These are phyloP conservation scores for Elymus sibiricus DNA, from an alignment of 176 grass and related monocot species.

Conservation along the genomic window DNA sequence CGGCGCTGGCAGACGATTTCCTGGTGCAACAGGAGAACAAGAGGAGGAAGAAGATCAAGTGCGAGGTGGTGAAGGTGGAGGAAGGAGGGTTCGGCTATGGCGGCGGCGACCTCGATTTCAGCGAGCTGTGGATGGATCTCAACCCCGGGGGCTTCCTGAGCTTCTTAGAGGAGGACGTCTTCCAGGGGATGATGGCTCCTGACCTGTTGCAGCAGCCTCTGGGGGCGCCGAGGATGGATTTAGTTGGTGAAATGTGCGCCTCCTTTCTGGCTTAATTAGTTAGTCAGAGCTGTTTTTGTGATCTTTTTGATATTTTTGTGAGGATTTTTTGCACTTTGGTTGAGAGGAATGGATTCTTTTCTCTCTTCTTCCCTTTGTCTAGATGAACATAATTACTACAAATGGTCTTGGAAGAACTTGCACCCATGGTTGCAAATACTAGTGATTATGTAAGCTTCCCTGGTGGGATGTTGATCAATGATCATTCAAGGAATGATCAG, in stretches of 20 bases:
- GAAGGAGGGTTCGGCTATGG: conserved; percentile 23
- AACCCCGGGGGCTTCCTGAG: conserved; percentile 50
- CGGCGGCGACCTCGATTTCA: conserved; percentile 9
- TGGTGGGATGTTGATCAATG: conserved; percentile 9
- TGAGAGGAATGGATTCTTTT: background rate
- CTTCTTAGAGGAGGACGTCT: conserved; percentile 61
- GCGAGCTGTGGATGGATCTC: conserved; percentile 45
- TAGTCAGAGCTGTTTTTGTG: background rate
- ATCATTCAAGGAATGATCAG: background rate
- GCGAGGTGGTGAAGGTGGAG: conserved; percentile 51
- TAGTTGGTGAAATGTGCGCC: conserved; percentile 43
- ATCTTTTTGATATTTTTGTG: background rate
- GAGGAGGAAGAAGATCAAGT: conserved; percentile 46
- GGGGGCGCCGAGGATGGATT: conserved; percentile 38
- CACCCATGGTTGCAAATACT: background rate
- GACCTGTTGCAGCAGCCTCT: conserved; percentile 46
- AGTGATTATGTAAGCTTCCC: conserved; percentile 16
- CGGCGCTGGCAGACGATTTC: background rate
- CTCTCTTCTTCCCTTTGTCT: background rate
- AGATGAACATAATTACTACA: background rate
- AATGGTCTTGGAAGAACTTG: background rate
- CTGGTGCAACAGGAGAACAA: background rate
- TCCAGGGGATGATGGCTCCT: conserved; percentile 36
- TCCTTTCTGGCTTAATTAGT: conserved; percentile 7
- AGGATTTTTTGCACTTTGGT: conserved; percentile 28